Percentiles rank a stretch among this genome's conserved stretches.
Conservation (phyloP, 1,139 yeast species). For the Pichia kudriavzevii region DNA sequence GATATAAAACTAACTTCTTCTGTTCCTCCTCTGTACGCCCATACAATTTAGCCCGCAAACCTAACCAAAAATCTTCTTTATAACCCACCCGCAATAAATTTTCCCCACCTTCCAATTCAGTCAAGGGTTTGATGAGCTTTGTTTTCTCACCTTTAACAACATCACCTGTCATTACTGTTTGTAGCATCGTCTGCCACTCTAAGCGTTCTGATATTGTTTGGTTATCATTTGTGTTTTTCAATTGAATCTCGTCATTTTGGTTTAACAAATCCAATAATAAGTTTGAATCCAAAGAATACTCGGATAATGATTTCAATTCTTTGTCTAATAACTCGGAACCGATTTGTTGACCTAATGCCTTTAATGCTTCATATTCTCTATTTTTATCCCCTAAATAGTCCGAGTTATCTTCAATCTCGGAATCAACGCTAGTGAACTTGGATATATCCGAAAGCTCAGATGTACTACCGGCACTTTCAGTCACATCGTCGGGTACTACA, state of each 20-base stretch:
- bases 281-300: conserved; percentile 31
- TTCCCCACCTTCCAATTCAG: conserved; percentile 40
- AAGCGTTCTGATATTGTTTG: conserved; percentile 70
- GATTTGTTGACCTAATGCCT: conserved; percentile 24
- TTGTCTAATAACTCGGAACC: conserved; percentile 20
- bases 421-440: conserved; percentile 14
- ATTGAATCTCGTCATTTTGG: conserved; percentile 29
- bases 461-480: conserved; percentile 28
- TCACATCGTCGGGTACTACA: conserved; percentile 28
- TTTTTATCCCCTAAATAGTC: conserved; percentile 15
- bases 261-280: conserved; percentile 36
- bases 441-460: conserved; percentile 19
- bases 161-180: conserved; percentile 88
- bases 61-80: conserved; percentile 77
- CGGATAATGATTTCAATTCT: conserved; percentile 27
- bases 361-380: conserved; percentile 24
- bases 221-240: conserved; percentile 38
- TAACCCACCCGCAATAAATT: conserved; percentile 48
- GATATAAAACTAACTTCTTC: conserved; percentile 57
- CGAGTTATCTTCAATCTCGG: conserved; percentile 14
- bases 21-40: conserved; percentile 83
- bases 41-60: conserved; percentile 69
- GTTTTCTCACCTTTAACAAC: conserved; percentile 88
- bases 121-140: conserved; percentile 50
- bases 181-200: conserved; percentile 95